These are phyloP conservation scores for Claviceps sp. DNA, from an alignment of 2,329 filamentous ascomycete genomes.

Conservation along the genomic window DNA sequence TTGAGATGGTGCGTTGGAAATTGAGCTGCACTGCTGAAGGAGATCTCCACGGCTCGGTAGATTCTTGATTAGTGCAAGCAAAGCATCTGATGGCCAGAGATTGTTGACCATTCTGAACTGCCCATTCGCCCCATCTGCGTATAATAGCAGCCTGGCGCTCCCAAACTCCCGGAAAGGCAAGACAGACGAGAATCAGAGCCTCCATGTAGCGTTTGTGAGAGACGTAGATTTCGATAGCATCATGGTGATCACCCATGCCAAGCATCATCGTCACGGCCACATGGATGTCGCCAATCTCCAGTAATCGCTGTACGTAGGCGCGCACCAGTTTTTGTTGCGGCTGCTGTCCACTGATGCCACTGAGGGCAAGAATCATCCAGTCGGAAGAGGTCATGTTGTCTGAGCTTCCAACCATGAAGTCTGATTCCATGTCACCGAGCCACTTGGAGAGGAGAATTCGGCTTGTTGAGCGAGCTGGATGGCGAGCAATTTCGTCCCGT, in stretches of 20 bases:
- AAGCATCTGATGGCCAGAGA: constrained; percentile 88
- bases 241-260: constrained; percentile 80
- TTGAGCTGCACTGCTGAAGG: constrained; percentile 56
- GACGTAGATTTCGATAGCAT: constrained; percentile 92
- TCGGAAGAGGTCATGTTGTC: constrained; percentile 86
- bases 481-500: constrained; percentile 67
- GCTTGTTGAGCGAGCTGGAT: constrained; percentile 59
- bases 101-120: constrained; percentile 74
- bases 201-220: constrained; percentile 89
- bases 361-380: constrained; percentile 92
- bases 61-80: constrained; percentile 77
- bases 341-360: constrained; percentile 61
- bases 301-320: constrained; percentile 76
- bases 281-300: constrained; percentile 83
- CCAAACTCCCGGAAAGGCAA: constrained; percentile 78
- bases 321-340: constrained; percentile 85
- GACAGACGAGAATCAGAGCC: constrained; percentile 73
- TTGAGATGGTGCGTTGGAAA: constrained; percentile 38
- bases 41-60: constrained; percentile 76
- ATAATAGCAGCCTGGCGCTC: constrained; percentile 78
- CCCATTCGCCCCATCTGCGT: constrained; percentile 88
- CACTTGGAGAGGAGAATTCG: constrained; percentile 81
- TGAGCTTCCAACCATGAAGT: constrained; percentile 66
- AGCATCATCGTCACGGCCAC: constrained; percentile 87
- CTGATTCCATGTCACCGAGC: constrained; percentile 74